Conservation (phyloP, 2,329 filamentous ascomycete species). For the Fusarium azukiicola region DNA sequence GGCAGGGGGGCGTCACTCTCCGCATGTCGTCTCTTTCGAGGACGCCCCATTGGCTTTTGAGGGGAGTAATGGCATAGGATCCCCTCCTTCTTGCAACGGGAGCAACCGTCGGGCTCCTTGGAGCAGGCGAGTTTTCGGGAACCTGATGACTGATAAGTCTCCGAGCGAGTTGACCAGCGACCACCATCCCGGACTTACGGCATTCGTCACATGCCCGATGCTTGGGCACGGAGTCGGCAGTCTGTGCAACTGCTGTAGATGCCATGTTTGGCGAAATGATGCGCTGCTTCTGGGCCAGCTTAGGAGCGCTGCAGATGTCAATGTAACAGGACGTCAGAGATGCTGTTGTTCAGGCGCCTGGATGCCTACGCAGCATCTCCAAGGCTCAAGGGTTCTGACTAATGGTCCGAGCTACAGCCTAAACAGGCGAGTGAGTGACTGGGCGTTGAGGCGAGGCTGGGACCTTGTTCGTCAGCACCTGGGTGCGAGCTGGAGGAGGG, state of each 20-base stretch:
- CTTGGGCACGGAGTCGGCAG: slow-evolving; percentile 63
- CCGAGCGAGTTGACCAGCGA: slow-evolving; percentile 47
- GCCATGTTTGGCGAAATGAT: slow-evolving; percentile 45
- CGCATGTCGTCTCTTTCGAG: slow-evolving; percentile 74
- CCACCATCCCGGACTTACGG: slow-evolving; percentile 69
- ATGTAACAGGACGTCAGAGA: neutral
- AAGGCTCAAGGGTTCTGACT: slow-evolving; percentile 34
- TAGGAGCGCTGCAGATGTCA: slow-evolving; percentile 1
- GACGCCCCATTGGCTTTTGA: slow-evolving; percentile 84
- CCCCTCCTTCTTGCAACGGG: slow-evolving; percentile 77
- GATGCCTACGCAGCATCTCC: neutral
- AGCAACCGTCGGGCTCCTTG: slow-evolving; percentile 80
- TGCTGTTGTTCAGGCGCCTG: neutral
- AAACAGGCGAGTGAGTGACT: neutral
- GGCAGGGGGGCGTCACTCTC: slow-evolving; percentile 58
- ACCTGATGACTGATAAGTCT: slow-evolving; percentile 67
- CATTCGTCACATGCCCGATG: slow-evolving; percentile 85
- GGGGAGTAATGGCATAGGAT: slow-evolving; percentile 80
- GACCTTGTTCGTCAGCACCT: slow-evolving; percentile 3
- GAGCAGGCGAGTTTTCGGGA: slow-evolving; percentile 83
- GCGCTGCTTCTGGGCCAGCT: neutral
- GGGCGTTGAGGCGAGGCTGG: neutral
- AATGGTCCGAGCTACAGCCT: slow-evolving; percentile 30
- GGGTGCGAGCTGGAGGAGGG: slow-evolving; percentile 1
- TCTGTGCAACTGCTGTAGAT: slow-evolving; percentile 35